phyloP scores from a whole-genome alignment of 805 yeast species.

The Jamesozyma gamospora region DNA sequence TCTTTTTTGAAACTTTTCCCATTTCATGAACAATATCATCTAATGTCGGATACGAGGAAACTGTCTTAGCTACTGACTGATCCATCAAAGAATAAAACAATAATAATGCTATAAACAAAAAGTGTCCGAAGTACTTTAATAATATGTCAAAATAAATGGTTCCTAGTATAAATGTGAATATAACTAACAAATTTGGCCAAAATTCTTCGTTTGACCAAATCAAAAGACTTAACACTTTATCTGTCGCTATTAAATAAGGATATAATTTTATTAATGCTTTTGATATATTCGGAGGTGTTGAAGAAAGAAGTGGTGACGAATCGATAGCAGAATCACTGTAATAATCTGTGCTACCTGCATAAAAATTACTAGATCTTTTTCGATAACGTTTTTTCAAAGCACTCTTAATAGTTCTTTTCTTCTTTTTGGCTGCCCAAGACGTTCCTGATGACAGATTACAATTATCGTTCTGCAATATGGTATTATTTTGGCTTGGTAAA shows the following conservation, averaged over 20 bases:
- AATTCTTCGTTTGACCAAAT: conserved; percentile 89
- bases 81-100: conserved; percentile 52
- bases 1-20: conserved; percentile 61
- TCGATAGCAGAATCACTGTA: conserved; percentile 11
- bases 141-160: conserved; percentile 74
- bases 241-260: conserved; percentile 70
- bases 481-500: no score
- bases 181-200: conserved; percentile 45
- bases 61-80: conserved; percentile 46
- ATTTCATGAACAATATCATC: conserved; percentile 79
- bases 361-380: conserved; percentile 1
- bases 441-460: background rate
- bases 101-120: conserved; percentile 52
- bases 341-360: conserved; percentile 1
- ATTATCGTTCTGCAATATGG: no score
- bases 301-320: conserved; percentile 72
- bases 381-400: conserved; percentile 16
- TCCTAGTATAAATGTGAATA: conserved; percentile 37
- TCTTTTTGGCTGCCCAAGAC: background rate
- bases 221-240: conserved; percentile 56
- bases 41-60: conserved; percentile 63
- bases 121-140: conserved; percentile 74
- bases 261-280: conserved; percentile 72
- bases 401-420: conserved; percentile 13
- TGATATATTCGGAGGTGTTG: conserved; percentile 87